These are phyloP conservation scores for Diaporthe aspalathi DNA, from an alignment of 2,329 filamentous ascomycete species.

Conservation along the genomic window DNA sequence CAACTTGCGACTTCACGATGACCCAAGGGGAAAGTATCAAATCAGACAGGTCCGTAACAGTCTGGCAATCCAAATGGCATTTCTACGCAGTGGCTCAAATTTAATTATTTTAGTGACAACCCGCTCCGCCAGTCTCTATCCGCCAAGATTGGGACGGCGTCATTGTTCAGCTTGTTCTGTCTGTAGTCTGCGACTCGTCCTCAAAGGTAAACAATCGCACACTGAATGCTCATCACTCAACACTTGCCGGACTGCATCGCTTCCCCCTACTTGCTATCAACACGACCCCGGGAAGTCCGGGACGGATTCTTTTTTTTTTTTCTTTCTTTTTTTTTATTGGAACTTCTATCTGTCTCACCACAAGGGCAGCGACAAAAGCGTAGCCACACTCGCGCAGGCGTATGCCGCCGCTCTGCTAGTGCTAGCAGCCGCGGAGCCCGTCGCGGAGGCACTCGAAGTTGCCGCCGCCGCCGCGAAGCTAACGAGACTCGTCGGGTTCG, in stretches of 20 bases:
- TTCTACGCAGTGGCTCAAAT: neutral
- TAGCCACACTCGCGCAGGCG: neutral
- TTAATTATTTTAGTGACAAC: neutral
- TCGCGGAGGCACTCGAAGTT: neutral
- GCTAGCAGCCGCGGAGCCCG: neutral
- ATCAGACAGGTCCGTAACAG: slow-evolving; percentile 12
- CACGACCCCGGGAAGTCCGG: neutral
- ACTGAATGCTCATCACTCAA: neutral
- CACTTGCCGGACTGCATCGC: neutral
- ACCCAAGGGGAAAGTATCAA: neutral
- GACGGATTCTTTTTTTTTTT: too few species aligned
- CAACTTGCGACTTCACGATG: neutral
- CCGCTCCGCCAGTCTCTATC: too few species aligned
- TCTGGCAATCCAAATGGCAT: neutral
- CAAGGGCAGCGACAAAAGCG: neutral
- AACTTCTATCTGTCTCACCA: neutral
- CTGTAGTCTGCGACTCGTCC: neutral
- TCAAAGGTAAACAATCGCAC: neutral
- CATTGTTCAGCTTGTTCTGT: neutral
- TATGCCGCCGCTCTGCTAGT: neutral
- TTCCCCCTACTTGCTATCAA: neutral
- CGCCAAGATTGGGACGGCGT: neutral
- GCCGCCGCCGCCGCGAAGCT: neutral
- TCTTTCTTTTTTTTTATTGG: too few species aligned
- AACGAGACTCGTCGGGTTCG: neutral